A percentile compares a stretch with the other conserved stretches of the same genome.
phyloP scores from a whole-genome alignment of 257 asterid species.

The Ilex aquifolium region DNA sequence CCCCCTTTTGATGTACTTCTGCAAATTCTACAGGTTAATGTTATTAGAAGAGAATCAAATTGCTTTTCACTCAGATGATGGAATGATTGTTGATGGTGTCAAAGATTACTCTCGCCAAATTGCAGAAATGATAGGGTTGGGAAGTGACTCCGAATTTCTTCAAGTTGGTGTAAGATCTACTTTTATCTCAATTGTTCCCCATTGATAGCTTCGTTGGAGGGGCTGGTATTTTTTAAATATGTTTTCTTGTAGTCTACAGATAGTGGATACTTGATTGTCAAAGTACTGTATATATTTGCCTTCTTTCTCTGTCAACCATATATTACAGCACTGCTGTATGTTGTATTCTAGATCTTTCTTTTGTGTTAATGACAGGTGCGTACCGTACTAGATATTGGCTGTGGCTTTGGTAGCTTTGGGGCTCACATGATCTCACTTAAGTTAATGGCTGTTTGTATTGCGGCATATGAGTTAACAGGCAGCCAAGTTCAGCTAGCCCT shows the following conservation, averaged over 20 bases:
- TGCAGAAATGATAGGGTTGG: conserved; percentile 90
- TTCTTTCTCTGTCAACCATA: neutral
- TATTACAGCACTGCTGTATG: neutral
- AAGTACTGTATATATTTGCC: neutral
- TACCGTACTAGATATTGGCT: conserved; percentile 83
- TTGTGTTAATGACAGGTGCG: conserved; percentile 57
- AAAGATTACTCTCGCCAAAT: conserved; percentile 84
- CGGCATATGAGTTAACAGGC: conserved; percentile 89
- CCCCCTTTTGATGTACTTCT: neutral
- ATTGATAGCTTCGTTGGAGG: neutral
- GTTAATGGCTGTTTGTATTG: conserved; percentile 88
- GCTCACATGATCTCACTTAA: conserved; percentile 82
- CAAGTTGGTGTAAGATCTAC: conserved; percentile 76
- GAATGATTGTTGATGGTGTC: conserved; percentile 66
- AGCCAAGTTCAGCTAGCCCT: conserved; percentile 95
- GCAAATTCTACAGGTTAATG: conserved; percentile 66
- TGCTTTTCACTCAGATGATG: conserved; percentile 89
- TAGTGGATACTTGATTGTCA: neutral
- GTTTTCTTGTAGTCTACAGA: no score
- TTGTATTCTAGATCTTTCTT: conserved; percentile 16
- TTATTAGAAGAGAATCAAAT: conserved; percentile 95
- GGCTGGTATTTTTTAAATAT: no score
- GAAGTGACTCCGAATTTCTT: conserved; percentile 70
- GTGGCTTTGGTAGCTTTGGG: conserved; percentile 98
- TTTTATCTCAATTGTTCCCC: conserved; percentile 1